Base-by-base conservation (phyloP, 208 protist genomes). In the Acanthamoeba culbertsoni region DNA sequence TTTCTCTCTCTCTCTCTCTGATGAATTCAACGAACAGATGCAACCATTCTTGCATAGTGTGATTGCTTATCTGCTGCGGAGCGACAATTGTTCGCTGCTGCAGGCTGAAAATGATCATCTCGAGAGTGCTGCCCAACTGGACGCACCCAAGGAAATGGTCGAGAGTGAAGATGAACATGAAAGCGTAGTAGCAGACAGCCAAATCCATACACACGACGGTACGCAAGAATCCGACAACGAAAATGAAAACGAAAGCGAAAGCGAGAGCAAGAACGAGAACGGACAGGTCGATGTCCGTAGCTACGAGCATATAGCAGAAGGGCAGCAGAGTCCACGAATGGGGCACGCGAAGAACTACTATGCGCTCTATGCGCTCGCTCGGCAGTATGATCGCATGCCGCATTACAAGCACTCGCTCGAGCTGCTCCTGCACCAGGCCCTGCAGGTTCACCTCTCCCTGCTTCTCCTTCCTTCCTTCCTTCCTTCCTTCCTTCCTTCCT, bases 31-130 rank as follows among this genome's bases (percentile, higher is more conserved):
- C n/a, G n/a, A n/a, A 59, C 71, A 82, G 71, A 53, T 20, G 5
- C 71, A 82, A 43, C 71, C 71, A 16, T 82, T 82, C n/a, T n/a
- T 82, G 71, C 71, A 82, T n/a, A 82, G 71, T 43, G 42, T 82
- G 20, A 26, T 82, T 1, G 71, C 71, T 1, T 82, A 82, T 31
- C 71, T 82, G 37, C 42, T 82, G 71, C 71, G 53, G 43, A 82
- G 71, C 43, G 71, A 82, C 71, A 82, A 82, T 43, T 82, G 71
- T 35, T 46, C 40, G 42, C 71, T 82, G 7, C 23, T 1, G 6
- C 71, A 28, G 71, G 26, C 53, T 31, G 71, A 82, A 16, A 26
- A 1, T 8, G 71, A 82, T 31, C 42, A 82, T 40, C 42, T 18
- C 14, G 18, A 10, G n/a, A 2, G 5, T 1, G n/a, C 0, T 2